Conservation (phyloP, 2,329 filamentous ascomycete species). For the Ascochyta koolunga region DNA sequence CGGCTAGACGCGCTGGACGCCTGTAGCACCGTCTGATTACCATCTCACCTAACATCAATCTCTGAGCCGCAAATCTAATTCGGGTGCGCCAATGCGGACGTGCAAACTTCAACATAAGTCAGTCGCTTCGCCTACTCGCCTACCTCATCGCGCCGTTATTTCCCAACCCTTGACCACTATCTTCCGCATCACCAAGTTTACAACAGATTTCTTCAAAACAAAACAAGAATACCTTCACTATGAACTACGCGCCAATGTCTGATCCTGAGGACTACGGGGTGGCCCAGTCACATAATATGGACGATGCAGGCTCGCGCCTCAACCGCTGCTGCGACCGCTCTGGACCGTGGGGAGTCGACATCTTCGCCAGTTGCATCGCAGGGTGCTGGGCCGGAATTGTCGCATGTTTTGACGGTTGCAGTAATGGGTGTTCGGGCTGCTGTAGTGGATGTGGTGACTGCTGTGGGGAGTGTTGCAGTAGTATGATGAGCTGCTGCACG, state of each 20-base stretch:
- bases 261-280: constrained; percentile 13
- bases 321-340: constrained; percentile 16
- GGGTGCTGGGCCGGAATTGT: constrained; percentile 17
- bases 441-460: constrained; percentile 8
- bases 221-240: not conserved
- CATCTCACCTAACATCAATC: not conserved
- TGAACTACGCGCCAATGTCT: constrained; percentile 16
- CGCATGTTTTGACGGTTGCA: constrained; percentile 15
- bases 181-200: not conserved
- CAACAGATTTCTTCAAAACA: not conserved
- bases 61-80: constrained; percentile 3
- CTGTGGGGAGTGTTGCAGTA: constrained; percentile 12
- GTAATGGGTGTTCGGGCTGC: constrained; percentile 8
- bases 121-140: not conserved
- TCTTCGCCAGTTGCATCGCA: constrained; percentile 18
- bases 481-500: not conserved
- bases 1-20: constrained; percentile 8
- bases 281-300: constrained; percentile 10
- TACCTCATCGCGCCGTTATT: not conserved
- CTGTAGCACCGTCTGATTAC: not conserved
- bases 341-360: constrained; percentile 23
- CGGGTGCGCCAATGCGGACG: not conserved
- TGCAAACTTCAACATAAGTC: not conserved
- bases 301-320: constrained; percentile 1
- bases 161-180: not conserved